Conservation (phyloP, 108 stramenopile genomes). For the Epipyxis sp. region DNA sequence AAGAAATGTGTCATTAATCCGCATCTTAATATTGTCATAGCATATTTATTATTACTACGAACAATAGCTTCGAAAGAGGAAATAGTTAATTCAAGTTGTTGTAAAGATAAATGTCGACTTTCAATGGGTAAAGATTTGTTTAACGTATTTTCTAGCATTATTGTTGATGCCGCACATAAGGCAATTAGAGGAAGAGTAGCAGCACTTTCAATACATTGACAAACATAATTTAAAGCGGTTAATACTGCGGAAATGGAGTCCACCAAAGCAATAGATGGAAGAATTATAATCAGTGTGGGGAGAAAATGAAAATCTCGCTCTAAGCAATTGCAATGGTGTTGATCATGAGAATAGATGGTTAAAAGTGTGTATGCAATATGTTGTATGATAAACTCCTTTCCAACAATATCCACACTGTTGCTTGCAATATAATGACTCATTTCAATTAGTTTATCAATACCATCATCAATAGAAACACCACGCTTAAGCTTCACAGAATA, state of each 20-base stretch:
- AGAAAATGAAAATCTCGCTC: constrained; percentile 22
- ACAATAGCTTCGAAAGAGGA: neutral
- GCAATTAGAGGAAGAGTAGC: neutral
- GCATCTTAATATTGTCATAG: too few species aligned
- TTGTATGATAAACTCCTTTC: constrained; percentile 10
- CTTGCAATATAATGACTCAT: too few species aligned
- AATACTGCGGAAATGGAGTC: constrained; percentile 10
- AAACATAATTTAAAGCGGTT: constrained; percentile 13
- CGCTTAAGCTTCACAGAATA: too few species aligned
- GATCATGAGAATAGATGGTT: constrained; percentile 4
- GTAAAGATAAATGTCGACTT: neutral
- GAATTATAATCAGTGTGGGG: neutral
- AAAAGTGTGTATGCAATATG: constrained; percentile 11
- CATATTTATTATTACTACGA: constrained; percentile 6
- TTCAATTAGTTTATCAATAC: too few species aligned
- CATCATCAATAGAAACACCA: too few species aligned
- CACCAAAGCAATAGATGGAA: neutral
- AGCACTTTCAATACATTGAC: constrained; percentile 12
- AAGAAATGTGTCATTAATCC: too few species aligned
- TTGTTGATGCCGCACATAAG: neutral
- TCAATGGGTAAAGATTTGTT: neutral
- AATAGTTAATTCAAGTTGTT: neutral
- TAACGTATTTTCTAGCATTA: neutral
- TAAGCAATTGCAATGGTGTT: neutral
- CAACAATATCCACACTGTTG: neutral